Evolutionary conservation across 164 flowering plant genomes (phyloP).

Genomic region (Aristolochia contorta): DNA sequence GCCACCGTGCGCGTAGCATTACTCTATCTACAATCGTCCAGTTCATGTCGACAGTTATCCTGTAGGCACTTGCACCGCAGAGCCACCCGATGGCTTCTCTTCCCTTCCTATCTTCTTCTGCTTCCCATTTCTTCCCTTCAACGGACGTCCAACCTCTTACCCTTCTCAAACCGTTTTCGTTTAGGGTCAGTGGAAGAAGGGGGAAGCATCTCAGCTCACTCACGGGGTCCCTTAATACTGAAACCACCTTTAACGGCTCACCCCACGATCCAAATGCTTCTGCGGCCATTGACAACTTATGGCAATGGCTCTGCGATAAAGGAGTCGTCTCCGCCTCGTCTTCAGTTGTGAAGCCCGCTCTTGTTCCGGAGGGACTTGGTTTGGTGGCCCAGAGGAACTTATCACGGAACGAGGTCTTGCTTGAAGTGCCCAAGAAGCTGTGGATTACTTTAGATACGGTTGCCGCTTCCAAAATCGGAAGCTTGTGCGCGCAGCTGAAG

Average conservation of each 20-base stretch:
- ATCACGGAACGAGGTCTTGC: constrained; percentile 57
- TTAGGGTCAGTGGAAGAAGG: too few relatives aligned
- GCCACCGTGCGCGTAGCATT: too few relatives aligned
- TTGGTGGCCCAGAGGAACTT: constrained; percentile 62
- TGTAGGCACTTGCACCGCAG: too few relatives aligned
- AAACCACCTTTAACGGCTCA: not conserved
- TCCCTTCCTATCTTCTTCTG: too few relatives aligned
- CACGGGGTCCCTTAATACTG: too few relatives aligned
- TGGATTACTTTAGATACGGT: constrained; percentile 86
- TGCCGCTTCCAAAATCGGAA: constrained; percentile 70
- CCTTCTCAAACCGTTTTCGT: too few relatives aligned
- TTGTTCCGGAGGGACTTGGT: constrained; percentile 70
- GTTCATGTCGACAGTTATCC: too few relatives aligned
- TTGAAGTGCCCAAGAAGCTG: constrained; percentile 73
- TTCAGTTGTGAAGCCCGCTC: constrained; percentile 38
- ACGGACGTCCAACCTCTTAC: too few relatives aligned
- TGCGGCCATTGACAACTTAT: constrained; percentile 35
- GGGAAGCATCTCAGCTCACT: too few relatives aligned
- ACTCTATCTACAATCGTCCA: too few relatives aligned
- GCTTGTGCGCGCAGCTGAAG: constrained; percentile 58
- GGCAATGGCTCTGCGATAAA: constrained; percentile 67
- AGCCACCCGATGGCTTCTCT: too few relatives aligned
- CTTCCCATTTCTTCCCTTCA: too few relatives aligned
- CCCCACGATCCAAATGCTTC: not conserved
- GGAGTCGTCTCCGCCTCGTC: constrained; percentile 53